Conservation (phyloP, 768 basidiomycete species). For the Leccinum subgranulosum region DNA sequence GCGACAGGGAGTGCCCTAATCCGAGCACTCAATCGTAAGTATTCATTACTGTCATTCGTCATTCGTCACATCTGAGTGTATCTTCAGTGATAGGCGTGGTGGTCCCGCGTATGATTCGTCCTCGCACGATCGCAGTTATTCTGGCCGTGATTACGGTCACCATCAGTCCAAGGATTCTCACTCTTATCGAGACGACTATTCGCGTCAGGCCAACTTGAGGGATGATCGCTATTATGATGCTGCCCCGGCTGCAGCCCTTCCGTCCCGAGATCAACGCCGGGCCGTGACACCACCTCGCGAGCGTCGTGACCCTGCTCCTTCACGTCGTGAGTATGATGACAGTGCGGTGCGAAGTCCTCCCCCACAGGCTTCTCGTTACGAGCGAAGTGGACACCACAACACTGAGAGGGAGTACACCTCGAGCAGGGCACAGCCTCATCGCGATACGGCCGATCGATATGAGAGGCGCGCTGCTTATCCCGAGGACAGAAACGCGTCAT, state of each 20-base stretch:
- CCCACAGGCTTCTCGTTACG: constrained; percentile 48
- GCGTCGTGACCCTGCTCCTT: constrained; percentile 57
- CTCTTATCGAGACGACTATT: constrained; percentile 56
- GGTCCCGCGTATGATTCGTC: constrained; percentile 47
- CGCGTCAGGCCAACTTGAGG: constrained; percentile 39
- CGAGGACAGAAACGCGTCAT: constrained; percentile 38
- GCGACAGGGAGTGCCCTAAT: constrained; percentile 68
- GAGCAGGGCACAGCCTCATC: constrained; percentile 38
- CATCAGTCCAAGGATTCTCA: constrained; percentile 37
- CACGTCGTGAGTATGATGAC: constrained; percentile 68
- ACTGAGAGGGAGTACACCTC: constrained; percentile 45
- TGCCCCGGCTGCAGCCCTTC: constrained; percentile 34
- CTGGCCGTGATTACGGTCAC: constrained; percentile 49
- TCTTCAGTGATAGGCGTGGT: constrained; percentile 31
- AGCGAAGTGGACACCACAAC: constrained; percentile 39
- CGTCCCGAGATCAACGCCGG: constrained; percentile 56
- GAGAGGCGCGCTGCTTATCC: constrained; percentile 46
- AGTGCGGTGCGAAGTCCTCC: constrained; percentile 54
- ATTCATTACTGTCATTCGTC: not conserved
- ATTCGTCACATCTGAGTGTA: constrained; percentile 1
- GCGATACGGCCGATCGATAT: constrained; percentile 61
- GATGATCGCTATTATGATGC: constrained; percentile 61
- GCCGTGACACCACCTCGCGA: constrained; percentile 63
- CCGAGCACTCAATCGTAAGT: constrained; percentile 49
- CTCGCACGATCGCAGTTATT: constrained; percentile 56